A percentile compares a stretch with the other conserved stretches of the same genome.
Evolutionary conservation across 306 rosid genomes (phyloP).

Genomic region (Nissolia schottii): DNA sequence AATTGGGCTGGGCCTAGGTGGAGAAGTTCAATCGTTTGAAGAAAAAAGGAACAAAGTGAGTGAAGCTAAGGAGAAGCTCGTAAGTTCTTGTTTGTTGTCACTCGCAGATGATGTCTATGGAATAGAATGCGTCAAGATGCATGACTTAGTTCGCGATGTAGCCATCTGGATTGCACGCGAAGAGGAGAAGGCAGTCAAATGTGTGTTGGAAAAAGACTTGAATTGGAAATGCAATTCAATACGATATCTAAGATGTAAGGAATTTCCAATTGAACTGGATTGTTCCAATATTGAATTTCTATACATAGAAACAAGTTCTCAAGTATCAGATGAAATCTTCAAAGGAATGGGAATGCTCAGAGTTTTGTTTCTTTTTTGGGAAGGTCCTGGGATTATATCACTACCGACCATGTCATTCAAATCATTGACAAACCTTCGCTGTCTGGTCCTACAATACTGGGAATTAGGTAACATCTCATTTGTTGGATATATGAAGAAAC

Average conservation of each 20-base stretch:
- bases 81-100: conserved; percentile 7
- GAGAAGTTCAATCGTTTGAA: not conserved
- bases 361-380: not conserved
- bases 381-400: not conserved
- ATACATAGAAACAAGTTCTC: not conserved
- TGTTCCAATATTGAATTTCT: conserved; percentile 6
- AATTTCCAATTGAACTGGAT: not conserved
- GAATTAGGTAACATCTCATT: not conserved
- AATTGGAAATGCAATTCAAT: not conserved
- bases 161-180: not conserved
- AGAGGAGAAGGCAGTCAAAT: not conserved
- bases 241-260: not conserved
- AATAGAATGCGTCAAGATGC: conserved; percentile 1
- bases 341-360: not conserved
- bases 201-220: not conserved
- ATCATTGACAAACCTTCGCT: not conserved
- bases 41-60: not conserved
- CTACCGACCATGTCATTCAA: not conserved
- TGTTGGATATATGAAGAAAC: not conserved
- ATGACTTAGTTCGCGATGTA: conserved; percentile 13
- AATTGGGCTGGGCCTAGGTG: not conserved
- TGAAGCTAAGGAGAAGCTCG: not conserved
- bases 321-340: not conserved
- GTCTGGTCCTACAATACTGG: fast-evolving
- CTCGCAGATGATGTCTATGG: not conserved